phyloP scores from a whole-genome alignment of 352 stramenopile genomes.

The Achlya hypogyna region DNA sequence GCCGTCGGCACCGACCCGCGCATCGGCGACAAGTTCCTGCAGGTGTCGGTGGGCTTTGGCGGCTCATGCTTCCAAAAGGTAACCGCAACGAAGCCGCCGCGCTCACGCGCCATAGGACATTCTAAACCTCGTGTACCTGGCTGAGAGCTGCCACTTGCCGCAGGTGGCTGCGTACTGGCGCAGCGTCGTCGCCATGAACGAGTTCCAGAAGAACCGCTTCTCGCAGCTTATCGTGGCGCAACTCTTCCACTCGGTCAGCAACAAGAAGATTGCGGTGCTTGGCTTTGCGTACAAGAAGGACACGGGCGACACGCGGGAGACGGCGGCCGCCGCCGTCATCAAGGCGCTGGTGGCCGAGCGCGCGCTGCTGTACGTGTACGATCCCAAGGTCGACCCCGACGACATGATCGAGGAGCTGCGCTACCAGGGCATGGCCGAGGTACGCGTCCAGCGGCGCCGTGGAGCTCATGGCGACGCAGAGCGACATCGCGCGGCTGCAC shows the following conservation, averaged over 20 bases:
- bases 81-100: not conserved
- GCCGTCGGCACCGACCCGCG: constrained; percentile 96
- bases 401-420: constrained; percentile 83
- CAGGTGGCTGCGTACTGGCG: constrained; percentile 99
- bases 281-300: constrained; percentile 99
- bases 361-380: constrained; percentile 95
- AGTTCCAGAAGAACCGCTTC: constrained; percentile 99
- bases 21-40: constrained; percentile 97
- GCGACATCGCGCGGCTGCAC: constrained; percentile 19
- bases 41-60: constrained; percentile 97
- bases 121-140: constrained; percentile 99
- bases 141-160: constrained; percentile 94
- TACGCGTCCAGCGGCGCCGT: not conserved
- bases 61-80: constrained; percentile 98
- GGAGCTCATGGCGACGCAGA: not conserved
- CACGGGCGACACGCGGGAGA: constrained; percentile 99
- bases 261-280: constrained; percentile 99
- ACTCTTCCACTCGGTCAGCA: constrained; percentile 99
- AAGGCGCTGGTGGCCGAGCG: constrained; percentile 94
- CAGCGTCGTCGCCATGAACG: constrained; percentile 98
- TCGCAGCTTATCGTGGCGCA: constrained; percentile 94
- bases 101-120: constrained; percentile 81
- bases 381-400: constrained; percentile 96
- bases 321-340: constrained; percentile 94
- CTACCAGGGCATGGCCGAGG: constrained; percentile 85